These are phyloP conservation scores for Cylindrodendrum hubeiense DNA, from an alignment of 2,329 filamentous ascomycete genomes.

Conservation along the genomic window DNA sequence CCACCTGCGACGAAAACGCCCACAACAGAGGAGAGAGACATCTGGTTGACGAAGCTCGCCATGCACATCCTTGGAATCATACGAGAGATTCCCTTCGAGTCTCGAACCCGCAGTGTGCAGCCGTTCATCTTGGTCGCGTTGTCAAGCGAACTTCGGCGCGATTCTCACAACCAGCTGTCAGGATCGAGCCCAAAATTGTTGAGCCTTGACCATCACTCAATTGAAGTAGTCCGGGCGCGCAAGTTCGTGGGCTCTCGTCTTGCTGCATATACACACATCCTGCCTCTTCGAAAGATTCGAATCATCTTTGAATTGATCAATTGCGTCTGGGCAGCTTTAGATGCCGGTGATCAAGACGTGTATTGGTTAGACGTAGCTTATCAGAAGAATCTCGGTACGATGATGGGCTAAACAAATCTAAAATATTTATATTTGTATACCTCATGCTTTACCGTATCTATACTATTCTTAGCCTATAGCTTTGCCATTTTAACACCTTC, in stretches of 20 bases:
- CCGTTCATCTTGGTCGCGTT: constrained; percentile 29
- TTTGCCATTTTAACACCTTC: constrained; percentile 5
- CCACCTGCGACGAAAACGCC: constrained; percentile 11
- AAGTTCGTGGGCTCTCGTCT: constrained; percentile 32
- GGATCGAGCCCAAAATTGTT: neutral
- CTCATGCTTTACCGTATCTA: neutral
- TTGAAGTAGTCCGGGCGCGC: constrained; percentile 27
- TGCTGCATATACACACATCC: constrained; percentile 28
- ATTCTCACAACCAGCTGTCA: neutral
- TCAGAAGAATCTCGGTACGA: constrained; percentile 34
- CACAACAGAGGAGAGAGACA: constrained; percentile 18
- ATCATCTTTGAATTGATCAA: constrained; percentile 34
- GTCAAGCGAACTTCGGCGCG: constrained; percentile 30
- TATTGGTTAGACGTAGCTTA: constrained; percentile 35
- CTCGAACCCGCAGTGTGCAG: constrained; percentile 21
- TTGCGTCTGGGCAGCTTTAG: constrained; percentile 30
- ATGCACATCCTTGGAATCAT: constrained; percentile 33
- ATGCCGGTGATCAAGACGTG: constrained; percentile 29
- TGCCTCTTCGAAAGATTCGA: constrained; percentile 29
- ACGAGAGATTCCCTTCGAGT: constrained; percentile 40
- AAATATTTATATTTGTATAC: neutral
- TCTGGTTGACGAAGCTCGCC: constrained; percentile 33
- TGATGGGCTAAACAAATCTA: constrained; percentile 27
- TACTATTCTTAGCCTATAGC: no score
- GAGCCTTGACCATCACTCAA: constrained; percentile 15